A percentile compares a stretch with the other conserved stretches of the same genome.
Conservation (phyloP, 768 basidiomycete genomes). For the Panaeolus cyanescens region DNA sequence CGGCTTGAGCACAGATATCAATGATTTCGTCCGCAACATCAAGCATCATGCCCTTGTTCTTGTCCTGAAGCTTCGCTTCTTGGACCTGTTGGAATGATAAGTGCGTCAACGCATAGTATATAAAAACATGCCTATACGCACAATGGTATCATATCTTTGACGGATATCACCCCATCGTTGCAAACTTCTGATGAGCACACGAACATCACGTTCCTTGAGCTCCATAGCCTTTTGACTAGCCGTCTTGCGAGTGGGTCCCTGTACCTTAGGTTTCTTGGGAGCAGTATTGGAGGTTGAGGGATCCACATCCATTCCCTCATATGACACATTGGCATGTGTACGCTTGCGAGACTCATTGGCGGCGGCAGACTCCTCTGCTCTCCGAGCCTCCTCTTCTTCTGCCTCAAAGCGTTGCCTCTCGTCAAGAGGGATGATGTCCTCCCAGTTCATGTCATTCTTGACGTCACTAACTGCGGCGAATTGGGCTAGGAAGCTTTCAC, state of each 20-base stretch:
- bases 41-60: slow-evolving; percentile 90
- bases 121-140: slow-evolving; percentile 42
- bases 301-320: slow-evolving; percentile 93
- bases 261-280: slow-evolving; percentile 73
- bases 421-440: slow-evolving; percentile 96
- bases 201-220: slow-evolving; percentile 95
- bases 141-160: slow-evolving; percentile 91
- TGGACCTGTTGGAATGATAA: slow-evolving; percentile 55
- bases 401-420: slow-evolving; percentile 84
- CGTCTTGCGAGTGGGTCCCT: slow-evolving; percentile 80
- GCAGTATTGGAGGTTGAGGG: slow-evolving; percentile 62
- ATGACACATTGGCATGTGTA: slow-evolving; percentile 83
- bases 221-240: slow-evolving; percentile 95
- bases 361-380: slow-evolving; percentile 69
- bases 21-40: slow-evolving; percentile 94
- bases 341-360: slow-evolving; percentile 79
- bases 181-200: slow-evolving; percentile 91
- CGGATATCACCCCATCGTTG: slow-evolving; percentile 98
- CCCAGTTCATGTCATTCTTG: slow-evolving; percentile 99
- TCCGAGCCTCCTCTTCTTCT: slow-evolving; percentile 77
- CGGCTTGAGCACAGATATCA: slow-evolving; percentile 78
- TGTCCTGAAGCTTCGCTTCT: slow-evolving; percentile 89
- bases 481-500: slow-evolving; percentile 93
- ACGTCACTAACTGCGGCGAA: slow-evolving; percentile 97
- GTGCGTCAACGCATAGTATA: slow-evolving; percentile 3